These are phyloP conservation scores for Sergeia podlipaevii DNA, from an alignment of 208 protist species.

Conservation along the genomic window DNA sequence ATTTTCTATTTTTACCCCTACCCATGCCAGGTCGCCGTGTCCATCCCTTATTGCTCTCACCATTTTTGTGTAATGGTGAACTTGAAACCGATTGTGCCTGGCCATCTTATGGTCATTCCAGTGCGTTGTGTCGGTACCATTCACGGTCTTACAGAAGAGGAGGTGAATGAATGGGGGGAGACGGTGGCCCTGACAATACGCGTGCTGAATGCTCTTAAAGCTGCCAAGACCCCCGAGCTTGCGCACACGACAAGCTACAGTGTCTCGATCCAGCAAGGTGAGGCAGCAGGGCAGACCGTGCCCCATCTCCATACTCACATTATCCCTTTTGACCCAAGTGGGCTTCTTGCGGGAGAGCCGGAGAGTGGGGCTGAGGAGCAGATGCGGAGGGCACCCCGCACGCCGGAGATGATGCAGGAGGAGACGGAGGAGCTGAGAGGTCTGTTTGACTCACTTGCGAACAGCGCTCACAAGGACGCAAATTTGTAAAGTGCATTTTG, in stretches of 20 bases:
- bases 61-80: conserved; percentile 82
- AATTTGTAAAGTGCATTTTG: background rate
- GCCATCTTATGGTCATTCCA: conserved; percentile 82
- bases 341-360: conserved; percentile 62
- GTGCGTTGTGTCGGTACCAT: conserved; percentile 72
- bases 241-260: conserved; percentile 47
- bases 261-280: conserved; percentile 77
- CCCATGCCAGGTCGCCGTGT: conserved; percentile 24
- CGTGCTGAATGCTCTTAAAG: conserved; percentile 27
- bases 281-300: conserved; percentile 73
- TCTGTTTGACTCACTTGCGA: conserved; percentile 28
- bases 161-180: conserved; percentile 69
- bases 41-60: conserved; percentile 49
- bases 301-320: conserved; percentile 80
- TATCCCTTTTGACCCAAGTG: conserved; percentile 73
- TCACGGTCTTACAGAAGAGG: conserved; percentile 53
- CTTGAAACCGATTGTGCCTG: conserved; percentile 72
- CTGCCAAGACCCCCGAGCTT: background rate
- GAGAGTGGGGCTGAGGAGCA: conserved; percentile 60
- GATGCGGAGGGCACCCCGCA: conserved; percentile 38
- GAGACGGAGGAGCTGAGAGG: conserved; percentile 41
- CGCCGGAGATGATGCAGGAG: conserved; percentile 41
- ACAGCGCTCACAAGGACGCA: background rate
- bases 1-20: conserved; percentile 61
- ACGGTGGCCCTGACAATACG: conserved; percentile 57